These are phyloP conservation scores for Kentomonas sorsogonicus DNA, from an alignment of 208 protist genomes.

Conservation along the genomic window DNA sequence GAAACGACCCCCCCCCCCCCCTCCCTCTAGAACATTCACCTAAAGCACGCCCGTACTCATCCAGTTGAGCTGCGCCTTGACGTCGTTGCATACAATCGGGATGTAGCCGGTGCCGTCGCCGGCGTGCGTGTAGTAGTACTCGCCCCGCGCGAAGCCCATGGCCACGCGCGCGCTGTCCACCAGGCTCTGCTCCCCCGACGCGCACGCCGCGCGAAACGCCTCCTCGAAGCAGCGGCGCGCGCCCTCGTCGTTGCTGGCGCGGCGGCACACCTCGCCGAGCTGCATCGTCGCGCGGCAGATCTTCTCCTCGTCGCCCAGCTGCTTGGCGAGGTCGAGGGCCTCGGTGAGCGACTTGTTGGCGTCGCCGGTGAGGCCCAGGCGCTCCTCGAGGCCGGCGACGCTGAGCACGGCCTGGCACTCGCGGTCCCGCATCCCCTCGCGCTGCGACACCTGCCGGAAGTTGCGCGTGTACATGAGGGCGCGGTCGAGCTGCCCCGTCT, in stretches of 20 bases:
- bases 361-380: conserved; percentile 48
- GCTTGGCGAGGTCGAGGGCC: conserved; percentile 63
- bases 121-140: conserved; percentile 70
- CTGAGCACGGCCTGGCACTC: conserved; percentile 62
- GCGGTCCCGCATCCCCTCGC: conserved; percentile 24
- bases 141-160: conserved; percentile 76
- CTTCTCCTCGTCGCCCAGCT: conserved; percentile 50
- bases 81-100: conserved; percentile 70
- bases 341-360: conserved; percentile 61
- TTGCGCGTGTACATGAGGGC: conserved; percentile 71
- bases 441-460: conserved; percentile 49
- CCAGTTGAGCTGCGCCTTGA: conserved; percentile 78
- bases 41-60: conserved; percentile 78
- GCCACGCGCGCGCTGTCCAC: conserved; percentile 73
- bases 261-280: conserved; percentile 67
- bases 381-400: conserved; percentile 78
- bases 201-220: conserved; percentile 61
- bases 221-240: conserved; percentile 70
- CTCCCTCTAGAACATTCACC: not conserved
- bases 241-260: conserved; percentile 38
- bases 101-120: conserved; percentile 68
- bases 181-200: conserved; percentile 52
- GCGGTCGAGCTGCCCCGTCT: conserved; percentile 42
- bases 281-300: conserved; percentile 78
- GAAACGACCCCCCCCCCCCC: too few relatives aligned